Conservation (phyloP, 306 rosid species). For the Gynostemma pentaphyllum region DNA sequence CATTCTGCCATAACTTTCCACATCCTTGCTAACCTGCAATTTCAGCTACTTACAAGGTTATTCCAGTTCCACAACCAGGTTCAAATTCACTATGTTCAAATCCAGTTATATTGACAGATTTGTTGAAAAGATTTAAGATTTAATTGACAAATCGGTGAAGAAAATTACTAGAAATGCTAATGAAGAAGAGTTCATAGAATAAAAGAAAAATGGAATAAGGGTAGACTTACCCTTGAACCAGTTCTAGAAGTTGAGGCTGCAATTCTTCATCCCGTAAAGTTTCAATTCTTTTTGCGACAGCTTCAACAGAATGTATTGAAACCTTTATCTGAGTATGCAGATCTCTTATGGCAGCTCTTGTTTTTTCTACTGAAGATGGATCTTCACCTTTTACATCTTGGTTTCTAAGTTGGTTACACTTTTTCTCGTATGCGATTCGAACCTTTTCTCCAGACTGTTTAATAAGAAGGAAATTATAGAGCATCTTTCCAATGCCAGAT, state of each 20-base stretch:
- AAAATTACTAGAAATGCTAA: neutral
- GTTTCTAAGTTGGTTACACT: slow-evolving; percentile 52
- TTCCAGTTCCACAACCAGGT: neutral
- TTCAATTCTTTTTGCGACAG: slow-evolving; percentile 71
- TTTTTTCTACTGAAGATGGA: slow-evolving; percentile 53
- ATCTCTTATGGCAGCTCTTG: slow-evolving; percentile 62
- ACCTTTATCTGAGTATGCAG: slow-evolving; percentile 74
- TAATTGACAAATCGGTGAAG: neutral
- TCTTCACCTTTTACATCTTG: slow-evolving; percentile 68
- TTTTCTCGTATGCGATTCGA: slow-evolving; percentile 77
- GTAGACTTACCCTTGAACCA: slow-evolving; percentile 56
- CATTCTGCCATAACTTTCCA: slow-evolving; percentile 96
- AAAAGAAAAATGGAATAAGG: neutral
- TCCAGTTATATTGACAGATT: neutral
- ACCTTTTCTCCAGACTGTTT: slow-evolving; percentile 73
- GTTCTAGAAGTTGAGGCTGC: slow-evolving; percentile 77
- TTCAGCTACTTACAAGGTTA: too few relatives aligned
- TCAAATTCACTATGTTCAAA: neutral
- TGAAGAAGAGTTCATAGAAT: neutral
- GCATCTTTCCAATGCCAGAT: neutral
- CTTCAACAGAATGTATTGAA: slow-evolving; percentile 86
- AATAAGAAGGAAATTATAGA: slow-evolving; percentile 15
- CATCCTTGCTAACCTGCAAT: slow-evolving; percentile 85
- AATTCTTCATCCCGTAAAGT: slow-evolving; percentile 78
- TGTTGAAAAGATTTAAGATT: neutral